These are phyloP conservation scores for Leccinellum luteum DNA, from an alignment of 768 basidiomycete species.

Conservation along the genomic window DNA sequence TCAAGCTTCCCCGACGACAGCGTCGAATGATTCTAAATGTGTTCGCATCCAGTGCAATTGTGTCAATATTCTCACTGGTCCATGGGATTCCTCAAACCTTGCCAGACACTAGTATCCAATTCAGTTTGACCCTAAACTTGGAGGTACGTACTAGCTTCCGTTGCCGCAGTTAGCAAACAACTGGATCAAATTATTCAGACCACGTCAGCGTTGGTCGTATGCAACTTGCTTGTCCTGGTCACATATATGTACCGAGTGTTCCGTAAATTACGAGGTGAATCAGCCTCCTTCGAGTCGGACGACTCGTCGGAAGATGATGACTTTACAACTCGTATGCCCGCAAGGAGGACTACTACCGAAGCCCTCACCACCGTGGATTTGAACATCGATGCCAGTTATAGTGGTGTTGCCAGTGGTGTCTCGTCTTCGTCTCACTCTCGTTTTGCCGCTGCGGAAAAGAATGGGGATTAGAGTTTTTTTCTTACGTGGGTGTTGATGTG, in stretches of 20 bases:
- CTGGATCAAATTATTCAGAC: neutral
- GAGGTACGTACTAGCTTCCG: neutral
- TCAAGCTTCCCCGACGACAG: slow-evolving; percentile 13
- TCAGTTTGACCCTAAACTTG: neutral
- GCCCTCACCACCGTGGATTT: slow-evolving; percentile 11
- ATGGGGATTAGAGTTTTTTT: too few relatives aligned
- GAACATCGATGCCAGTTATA: neutral
- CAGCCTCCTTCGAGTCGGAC: neutral
- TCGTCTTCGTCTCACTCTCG: too few relatives aligned
- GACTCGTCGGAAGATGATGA: neutral
- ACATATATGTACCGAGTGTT: slow-evolving; percentile 12
- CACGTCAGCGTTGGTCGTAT: slow-evolving; percentile 3
- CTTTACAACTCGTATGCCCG: slow-evolving; percentile 4
- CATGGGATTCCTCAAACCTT: neutral
- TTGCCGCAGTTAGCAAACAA: neutral
- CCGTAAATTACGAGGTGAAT: neutral
- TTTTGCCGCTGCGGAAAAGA: too few relatives aligned
- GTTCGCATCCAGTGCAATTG: slow-evolving; percentile 9
- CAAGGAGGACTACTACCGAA: neutral
- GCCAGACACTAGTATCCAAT: neutral
- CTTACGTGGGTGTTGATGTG: too few relatives aligned
- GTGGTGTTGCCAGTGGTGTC: neutral
- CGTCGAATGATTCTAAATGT: slow-evolving; percentile 16
- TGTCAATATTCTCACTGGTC: slow-evolving; percentile 2
- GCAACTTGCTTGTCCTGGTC: slow-evolving; percentile 17